A percentile compares a stretch with the other conserved stretches of the same genome.
Conservation (phyloP, 805 yeast species). For the Grigorovia yakushimaensis region DNA sequence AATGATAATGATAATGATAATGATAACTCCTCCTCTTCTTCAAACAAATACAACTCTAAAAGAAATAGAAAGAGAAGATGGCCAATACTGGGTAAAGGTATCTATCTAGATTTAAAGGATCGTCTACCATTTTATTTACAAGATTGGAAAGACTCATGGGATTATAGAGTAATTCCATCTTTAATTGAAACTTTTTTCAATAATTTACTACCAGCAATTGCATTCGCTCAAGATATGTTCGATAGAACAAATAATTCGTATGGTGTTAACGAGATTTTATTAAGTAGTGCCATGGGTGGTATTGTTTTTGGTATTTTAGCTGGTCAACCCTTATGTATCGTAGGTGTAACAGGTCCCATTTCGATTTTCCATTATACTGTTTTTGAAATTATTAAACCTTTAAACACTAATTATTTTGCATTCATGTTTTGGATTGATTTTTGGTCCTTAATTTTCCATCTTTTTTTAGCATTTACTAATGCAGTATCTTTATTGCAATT, state of each 20-base stretch:
- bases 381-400: constrained; percentile 26
- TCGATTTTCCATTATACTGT: constrained; percentile 88
- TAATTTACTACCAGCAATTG: constrained; percentile 83
- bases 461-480: constrained; percentile 60
- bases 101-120: constrained; percentile 29
- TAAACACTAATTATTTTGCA: constrained; percentile 55
- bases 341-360: constrained; percentile 96
- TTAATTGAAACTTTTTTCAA: constrained; percentile 79
- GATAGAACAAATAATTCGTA: constrained; percentile 79
- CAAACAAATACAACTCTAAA: no score
- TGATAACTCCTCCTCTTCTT: no score
- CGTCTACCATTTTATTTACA: constrained; percentile 54
- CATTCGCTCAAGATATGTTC: constrained; percentile 96
- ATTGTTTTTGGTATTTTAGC: constrained; percentile 74
- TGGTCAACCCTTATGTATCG: constrained; percentile 91
- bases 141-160: constrained; percentile 76
- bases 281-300: constrained; percentile 83
- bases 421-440: constrained; percentile 94
- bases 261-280: constrained; percentile 83
- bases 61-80: background rate
- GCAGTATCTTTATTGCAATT: constrained; percentile 55
- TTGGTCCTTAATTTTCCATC: constrained; percentile 82
- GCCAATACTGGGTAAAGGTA: constrained; percentile 27
- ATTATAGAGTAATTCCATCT: constrained; percentile 82
- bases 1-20: background rate